phyloP scores from a whole-genome alignment of 768 basidiomycete genomes.

The Podaxis mareebaensis region DNA sequence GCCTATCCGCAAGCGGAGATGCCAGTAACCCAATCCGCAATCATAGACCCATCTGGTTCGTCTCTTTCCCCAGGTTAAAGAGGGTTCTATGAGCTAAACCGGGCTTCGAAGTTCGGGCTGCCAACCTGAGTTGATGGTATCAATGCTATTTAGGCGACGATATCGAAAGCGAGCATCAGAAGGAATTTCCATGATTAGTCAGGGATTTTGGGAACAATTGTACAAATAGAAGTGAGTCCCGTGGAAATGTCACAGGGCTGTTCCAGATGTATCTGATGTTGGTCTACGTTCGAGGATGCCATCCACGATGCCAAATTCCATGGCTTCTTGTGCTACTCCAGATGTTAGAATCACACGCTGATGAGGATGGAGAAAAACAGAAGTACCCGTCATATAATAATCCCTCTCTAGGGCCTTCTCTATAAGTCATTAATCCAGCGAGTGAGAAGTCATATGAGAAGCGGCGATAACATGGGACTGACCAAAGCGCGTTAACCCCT shows the following conservation, averaged over 20 bases:
- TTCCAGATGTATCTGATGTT: conserved; percentile 39
- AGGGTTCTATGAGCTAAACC: not conserved
- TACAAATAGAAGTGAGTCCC: conserved; percentile 8
- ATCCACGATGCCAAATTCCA: conserved; percentile 92
- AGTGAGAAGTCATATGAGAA: conserved; percentile 15
- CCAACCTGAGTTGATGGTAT: not conserved
- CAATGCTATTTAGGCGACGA: conserved; percentile 3
- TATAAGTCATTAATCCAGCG: conserved; percentile 34
- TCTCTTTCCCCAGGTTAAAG: not conserved
- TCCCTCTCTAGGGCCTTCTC: conserved; percentile 91
- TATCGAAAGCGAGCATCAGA: not conserved
- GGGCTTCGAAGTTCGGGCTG: not conserved
- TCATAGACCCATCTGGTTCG: not conserved
- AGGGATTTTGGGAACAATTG: conserved; percentile 3
- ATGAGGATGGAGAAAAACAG: conserved; percentile 20
- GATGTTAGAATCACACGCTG: conserved; percentile 22
- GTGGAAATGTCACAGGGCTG: conserved; percentile 13
- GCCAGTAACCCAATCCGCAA: not conserved
- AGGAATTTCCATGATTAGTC: conserved; percentile 3
- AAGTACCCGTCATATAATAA: conserved; percentile 89
- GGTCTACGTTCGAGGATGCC: conserved; percentile 79
- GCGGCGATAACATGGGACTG: conserved; percentile 27
- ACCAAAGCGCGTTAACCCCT: conserved; percentile 80
- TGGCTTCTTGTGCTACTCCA: conserved; percentile 74
- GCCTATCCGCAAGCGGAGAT: conserved; percentile 1